Conservation (phyloP, 257 asterid genomes). For the Voacanga thouarsii region DNA sequence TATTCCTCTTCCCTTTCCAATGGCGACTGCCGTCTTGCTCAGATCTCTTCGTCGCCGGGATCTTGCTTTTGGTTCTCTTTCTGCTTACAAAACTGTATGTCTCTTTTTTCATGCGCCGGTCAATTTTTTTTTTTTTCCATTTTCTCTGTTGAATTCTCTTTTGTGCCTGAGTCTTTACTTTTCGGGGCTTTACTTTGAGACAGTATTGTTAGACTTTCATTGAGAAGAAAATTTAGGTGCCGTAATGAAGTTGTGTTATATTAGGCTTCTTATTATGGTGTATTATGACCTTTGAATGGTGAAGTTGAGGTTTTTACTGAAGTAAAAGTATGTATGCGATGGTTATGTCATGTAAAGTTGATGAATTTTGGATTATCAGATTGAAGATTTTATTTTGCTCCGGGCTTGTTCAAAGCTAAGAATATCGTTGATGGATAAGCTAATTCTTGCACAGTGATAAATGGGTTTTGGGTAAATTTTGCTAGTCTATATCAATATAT, state of each 20-base stretch:
- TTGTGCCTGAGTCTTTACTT: neutral
- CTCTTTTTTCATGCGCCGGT: neutral
- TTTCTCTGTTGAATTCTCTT: neutral
- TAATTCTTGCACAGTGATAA: neutral
- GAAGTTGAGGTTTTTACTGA: neutral
- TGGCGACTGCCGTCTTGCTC: conserved; percentile 55
- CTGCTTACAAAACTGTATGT: conserved; percentile 43
- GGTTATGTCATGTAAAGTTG: neutral
- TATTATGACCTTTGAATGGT: neutral
- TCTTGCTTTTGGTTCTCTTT: conserved; percentile 38
- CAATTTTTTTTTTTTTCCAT: neutral
- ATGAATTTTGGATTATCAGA: neutral
- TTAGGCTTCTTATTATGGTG: neutral
- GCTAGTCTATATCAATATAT: too few species aligned
- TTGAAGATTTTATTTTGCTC: neutral
- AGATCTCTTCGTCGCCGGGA: conserved; percentile 71
- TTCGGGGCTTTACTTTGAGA: neutral
- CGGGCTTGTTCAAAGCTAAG: too few species aligned
- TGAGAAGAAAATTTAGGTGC: neutral
- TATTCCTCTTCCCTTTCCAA: conserved; percentile 6
- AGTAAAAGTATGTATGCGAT: neutral
- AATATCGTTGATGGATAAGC: neutral
- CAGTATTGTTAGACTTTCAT: neutral
- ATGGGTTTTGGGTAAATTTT: too few species aligned
- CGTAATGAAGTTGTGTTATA: neutral